Conservation (phyloP, 2,329 filamentous ascomycete species). For the Calycina herbarum region DNA sequence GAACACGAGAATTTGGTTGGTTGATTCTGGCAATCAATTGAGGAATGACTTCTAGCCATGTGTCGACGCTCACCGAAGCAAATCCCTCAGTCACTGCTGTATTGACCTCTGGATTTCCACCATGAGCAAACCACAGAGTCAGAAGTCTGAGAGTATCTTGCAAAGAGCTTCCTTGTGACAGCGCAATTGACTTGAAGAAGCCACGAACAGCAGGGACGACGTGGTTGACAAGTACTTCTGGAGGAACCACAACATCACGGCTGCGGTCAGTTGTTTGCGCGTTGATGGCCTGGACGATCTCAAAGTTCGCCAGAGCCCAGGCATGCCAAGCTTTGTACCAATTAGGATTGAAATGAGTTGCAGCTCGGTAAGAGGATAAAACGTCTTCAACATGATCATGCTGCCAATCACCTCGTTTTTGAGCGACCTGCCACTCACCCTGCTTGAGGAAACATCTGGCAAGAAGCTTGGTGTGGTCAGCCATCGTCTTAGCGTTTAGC, state of each 20-base stretch:
- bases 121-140: slow-evolving; percentile 95
- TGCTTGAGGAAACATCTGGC: slow-evolving; percentile 96
- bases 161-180: slow-evolving; percentile 88
- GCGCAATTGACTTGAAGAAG: slow-evolving; percentile 95
- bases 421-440: slow-evolving; percentile 88
- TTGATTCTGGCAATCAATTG: slow-evolving; percentile 97
- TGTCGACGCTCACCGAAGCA: slow-evolving; percentile 89
- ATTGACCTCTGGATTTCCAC: slow-evolving; percentile 85
- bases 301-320: slow-evolving; percentile 97
- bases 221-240: slow-evolving; percentile 74
- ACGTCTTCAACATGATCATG: slow-evolving; percentile 85
- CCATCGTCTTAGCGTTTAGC: slow-evolving; percentile 46
- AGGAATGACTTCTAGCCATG: slow-evolving; percentile 97
- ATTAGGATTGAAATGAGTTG: slow-evolving; percentile 88
- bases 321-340: slow-evolving; percentile 99
- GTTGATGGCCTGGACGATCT: slow-evolving; percentile 82
- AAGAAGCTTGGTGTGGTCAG: slow-evolving; percentile 69
- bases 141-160: slow-evolving; percentile 92
- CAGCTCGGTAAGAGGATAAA: slow-evolving; percentile 83
- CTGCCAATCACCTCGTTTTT: slow-evolving; percentile 88
- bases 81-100: slow-evolving; percentile 87
- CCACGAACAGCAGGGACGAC: slow-evolving; percentile 93
- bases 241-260: slow-evolving; percentile 48
- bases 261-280: slow-evolving; percentile 25
- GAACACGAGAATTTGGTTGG: slow-evolving; percentile 85